These are phyloP conservation scores for Silene vulgaris DNA, from an alignment of 179 eudicot genomes.

Conservation along the genomic window DNA sequence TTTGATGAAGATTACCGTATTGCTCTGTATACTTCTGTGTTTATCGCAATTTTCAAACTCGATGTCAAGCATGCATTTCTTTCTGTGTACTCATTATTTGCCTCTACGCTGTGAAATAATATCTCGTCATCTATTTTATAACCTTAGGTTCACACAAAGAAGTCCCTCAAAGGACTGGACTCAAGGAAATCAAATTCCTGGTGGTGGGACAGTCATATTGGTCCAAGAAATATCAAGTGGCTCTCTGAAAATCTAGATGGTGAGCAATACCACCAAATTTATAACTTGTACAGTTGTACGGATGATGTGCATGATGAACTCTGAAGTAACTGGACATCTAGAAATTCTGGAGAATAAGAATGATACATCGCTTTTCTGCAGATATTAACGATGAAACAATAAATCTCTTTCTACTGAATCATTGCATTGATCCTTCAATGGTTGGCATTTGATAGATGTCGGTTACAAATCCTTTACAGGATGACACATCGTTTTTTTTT, in stretches of 20 bases:
- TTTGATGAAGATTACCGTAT: neutral
- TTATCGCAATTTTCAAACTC: neutral
- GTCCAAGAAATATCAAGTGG: conserved; percentile 74
- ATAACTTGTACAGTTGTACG: neutral
- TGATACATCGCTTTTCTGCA: conserved; percentile 3
- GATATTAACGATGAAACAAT: too few species aligned
- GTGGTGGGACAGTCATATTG: conserved; percentile 91
- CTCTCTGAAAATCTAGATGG: conserved; percentile 76
- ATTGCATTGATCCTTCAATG: too few species aligned
- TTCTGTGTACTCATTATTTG: too few species aligned
- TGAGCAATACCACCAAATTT: conserved; percentile 28
- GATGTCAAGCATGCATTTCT: neutral
- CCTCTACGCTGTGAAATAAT: neutral
- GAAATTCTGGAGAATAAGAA: neutral
- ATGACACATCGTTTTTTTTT: too few species aligned
- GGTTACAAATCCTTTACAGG: too few species aligned
- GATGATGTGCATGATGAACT: conserved; percentile 15
- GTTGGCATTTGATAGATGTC: too few species aligned
- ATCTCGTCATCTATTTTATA: conserved; percentile 16
- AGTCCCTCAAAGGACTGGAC: conserved; percentile 44
- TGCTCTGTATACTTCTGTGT: neutral
- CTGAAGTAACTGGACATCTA: neutral
- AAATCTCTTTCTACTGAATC: too few species aligned
- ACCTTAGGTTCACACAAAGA: conserved; percentile 40
- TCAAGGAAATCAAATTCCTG: conserved; percentile 68